These are phyloP conservation scores for Fusarium poae DNA, from an alignment of 2,329 filamentous ascomycete genomes.

Conservation along the genomic window DNA sequence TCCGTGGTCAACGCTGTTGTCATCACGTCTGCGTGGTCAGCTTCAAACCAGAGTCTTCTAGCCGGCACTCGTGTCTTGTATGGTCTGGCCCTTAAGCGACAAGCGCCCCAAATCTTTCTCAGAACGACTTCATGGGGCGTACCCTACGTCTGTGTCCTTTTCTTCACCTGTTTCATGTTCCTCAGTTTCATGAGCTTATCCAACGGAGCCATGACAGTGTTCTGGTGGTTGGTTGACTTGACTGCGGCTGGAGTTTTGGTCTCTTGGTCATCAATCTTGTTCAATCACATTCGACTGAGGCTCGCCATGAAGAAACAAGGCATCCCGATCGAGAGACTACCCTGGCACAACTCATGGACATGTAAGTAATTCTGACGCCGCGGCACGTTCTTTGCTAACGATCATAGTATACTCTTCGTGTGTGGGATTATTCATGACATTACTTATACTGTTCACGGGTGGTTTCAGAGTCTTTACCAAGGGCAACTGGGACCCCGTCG, in stretches of 20 bases:
- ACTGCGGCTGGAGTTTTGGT: conserved; percentile 73
- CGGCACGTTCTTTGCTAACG: not conserved
- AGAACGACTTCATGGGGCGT: conserved; percentile 72
- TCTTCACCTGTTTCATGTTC: conserved; percentile 67
- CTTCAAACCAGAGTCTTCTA: conserved; percentile 75
- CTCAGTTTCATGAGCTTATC: conserved; percentile 71
- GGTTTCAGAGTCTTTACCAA: conserved; percentile 74
- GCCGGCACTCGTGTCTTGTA: conserved; percentile 71
- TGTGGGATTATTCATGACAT: conserved; percentile 68
- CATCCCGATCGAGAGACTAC: conserved; percentile 63
- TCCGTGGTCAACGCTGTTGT: conserved; percentile 83
- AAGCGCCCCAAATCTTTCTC: conserved; percentile 69
- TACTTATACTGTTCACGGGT: conserved; percentile 76
- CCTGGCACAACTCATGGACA: conserved; percentile 75
- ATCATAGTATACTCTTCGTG: conserved; percentile 71
- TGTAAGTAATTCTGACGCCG: conserved; percentile 56
- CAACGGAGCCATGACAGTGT: conserved; percentile 70
- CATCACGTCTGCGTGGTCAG: conserved; percentile 77
- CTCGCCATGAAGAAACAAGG: conserved; percentile 67
- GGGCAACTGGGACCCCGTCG: conserved; percentile 68
- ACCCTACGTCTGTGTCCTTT: conserved; percentile 69
- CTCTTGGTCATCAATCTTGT: conserved; percentile 71
- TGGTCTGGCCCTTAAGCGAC: conserved; percentile 69
- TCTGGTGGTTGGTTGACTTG: conserved; percentile 73
- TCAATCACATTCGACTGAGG: conserved; percentile 70